phyloP scores from a whole-genome alignment of 2,329 filamentous ascomycete species.

The Thielaviopsis populi region DNA sequence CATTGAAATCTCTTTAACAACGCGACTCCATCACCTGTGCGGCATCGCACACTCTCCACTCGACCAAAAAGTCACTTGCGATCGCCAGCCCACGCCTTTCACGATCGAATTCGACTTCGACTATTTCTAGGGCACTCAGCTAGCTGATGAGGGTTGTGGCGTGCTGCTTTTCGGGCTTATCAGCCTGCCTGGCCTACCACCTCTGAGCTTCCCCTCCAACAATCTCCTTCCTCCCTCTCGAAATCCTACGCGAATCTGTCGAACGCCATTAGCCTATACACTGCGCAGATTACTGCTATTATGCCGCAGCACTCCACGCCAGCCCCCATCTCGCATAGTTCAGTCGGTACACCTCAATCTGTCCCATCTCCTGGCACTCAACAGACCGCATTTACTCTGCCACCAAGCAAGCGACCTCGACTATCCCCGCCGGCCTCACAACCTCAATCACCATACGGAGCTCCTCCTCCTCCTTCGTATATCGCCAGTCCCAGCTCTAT shows the following conservation, averaged over 20 bases:
- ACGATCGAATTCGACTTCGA: neutral
- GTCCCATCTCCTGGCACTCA: conserved; percentile 45
- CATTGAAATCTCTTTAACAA: neutral
- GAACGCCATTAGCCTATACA: neutral
- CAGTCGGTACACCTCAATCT: conserved; percentile 31
- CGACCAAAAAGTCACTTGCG: neutral
- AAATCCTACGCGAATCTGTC: neutral
- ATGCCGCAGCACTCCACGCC: conserved; percentile 9
- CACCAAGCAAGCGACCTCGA: conserved; percentile 58
- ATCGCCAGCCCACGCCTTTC: neutral
- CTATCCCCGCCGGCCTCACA: conserved; percentile 55
- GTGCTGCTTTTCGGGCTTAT: conserved; percentile 34
- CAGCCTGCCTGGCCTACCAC: conserved; percentile 28
- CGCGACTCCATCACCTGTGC: conserved; percentile 5
- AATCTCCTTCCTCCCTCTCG: neutral
- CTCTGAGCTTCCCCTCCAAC: conserved; percentile 10
- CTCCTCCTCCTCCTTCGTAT: conserved; percentile 35
- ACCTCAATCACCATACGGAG: conserved; percentile 46
- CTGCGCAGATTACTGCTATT: neutral
- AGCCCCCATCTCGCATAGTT: neutral
- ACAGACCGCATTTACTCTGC: conserved; percentile 40
- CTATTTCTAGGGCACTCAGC: neutral
- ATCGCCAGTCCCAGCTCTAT: conserved; percentile 31
- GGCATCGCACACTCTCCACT: neutral
- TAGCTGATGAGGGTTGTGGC: conserved; percentile 34